These are phyloP conservation scores for Pestalotiopsis sp. DNA, from an alignment of 2,329 filamentous ascomycete species.

Conservation along the genomic window DNA sequence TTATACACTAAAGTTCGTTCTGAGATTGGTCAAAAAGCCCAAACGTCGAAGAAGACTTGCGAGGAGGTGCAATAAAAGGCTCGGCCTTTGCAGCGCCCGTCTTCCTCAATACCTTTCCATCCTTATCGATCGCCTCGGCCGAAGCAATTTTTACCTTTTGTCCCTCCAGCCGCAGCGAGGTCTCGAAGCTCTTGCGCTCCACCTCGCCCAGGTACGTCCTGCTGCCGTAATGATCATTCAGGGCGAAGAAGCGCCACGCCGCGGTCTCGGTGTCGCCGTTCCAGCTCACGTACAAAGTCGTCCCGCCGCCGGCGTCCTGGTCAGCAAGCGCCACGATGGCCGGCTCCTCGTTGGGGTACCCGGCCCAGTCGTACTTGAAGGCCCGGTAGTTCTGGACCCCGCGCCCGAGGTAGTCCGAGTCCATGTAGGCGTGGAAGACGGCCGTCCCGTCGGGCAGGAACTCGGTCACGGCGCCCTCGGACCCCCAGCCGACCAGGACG, in stretches of 20 bases:
- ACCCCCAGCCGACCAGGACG: constrained; percentile 51
- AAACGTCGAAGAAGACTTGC: not conserved
- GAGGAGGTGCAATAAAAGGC: constrained; percentile 19
- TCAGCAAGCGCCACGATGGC: constrained; percentile 28
- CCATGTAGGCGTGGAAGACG: constrained; percentile 44
- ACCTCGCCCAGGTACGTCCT: constrained; percentile 39
- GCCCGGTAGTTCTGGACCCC: constrained; percentile 28
- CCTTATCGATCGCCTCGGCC: constrained; percentile 27
- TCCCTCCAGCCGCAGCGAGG: constrained; percentile 26
- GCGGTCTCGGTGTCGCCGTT: constrained; percentile 52
- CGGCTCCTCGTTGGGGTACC: constrained; percentile 43
- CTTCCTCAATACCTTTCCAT: constrained; percentile 22
- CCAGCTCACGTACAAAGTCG: constrained; percentile 52
- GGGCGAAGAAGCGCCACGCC: constrained; percentile 52
- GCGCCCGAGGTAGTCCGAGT: constrained; percentile 21
- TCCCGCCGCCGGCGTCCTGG: constrained; percentile 20
- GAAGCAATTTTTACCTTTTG: constrained; percentile 19
- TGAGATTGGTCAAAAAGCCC: not conserved
- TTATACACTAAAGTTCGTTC: not conserved
- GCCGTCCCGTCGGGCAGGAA: constrained; percentile 31
- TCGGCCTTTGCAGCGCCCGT: constrained; percentile 25
- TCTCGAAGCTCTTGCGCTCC: constrained; percentile 47
- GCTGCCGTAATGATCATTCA: constrained; percentile 34
- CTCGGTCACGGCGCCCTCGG: constrained; percentile 51
- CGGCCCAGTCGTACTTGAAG: constrained; percentile 39